Evolutionary conservation across 257 asterid genomes (phyloP), one percentile per base, ranked within the genome.

Genomic region (Plectranthus barbatus): DNA sequence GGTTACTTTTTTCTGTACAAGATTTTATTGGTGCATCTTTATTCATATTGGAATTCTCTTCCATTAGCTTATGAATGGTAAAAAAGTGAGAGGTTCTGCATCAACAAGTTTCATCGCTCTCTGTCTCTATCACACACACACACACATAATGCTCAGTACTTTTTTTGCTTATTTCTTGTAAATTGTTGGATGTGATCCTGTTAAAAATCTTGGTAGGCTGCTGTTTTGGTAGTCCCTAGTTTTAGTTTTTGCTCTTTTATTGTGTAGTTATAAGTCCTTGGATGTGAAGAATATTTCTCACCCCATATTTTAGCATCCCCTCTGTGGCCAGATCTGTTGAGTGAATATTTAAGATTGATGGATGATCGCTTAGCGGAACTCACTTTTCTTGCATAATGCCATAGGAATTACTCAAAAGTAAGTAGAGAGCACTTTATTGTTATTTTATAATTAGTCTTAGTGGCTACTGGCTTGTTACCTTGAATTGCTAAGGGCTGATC

Each of bases 291-390:
- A 93, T 78, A 90, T 93, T 64, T 79, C 90, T 81, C 90, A 72
- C 99, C 96, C 4, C 96, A 90, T 81, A 85, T 90, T 95, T 69
- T 93, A 76, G 73, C 74, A 56, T 93, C 97, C 54, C 96, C 96
- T 9, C 77, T 90, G 18, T 93, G 97, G 99, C 52, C 88, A 23
- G 92, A 87, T 79, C 78, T 87, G 45, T 73, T 93, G 69, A 73
- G 68, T 44, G 94, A 87, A 34, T 90, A 93, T 72, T 56, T 90
- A 50, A 87, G 77, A 48, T 92, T 92, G 81, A 89, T 89, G 99
- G 96, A 87, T 33, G 97, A 92, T 55, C 96, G 87, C 75, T 80
- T 93, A 39, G 99, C 96, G 14, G 99, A 93, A 80, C 96, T 93
- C 64, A 85, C 99, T 57, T 85, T 84, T 80, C 87, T 85, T 58